A percentile compares a stretch with the other conserved stretches of the same genome.
These are phyloP conservation scores for Agrocybe praecox DNA, from an alignment of 768 basidiomycete species.

Conservation along the genomic window DNA sequence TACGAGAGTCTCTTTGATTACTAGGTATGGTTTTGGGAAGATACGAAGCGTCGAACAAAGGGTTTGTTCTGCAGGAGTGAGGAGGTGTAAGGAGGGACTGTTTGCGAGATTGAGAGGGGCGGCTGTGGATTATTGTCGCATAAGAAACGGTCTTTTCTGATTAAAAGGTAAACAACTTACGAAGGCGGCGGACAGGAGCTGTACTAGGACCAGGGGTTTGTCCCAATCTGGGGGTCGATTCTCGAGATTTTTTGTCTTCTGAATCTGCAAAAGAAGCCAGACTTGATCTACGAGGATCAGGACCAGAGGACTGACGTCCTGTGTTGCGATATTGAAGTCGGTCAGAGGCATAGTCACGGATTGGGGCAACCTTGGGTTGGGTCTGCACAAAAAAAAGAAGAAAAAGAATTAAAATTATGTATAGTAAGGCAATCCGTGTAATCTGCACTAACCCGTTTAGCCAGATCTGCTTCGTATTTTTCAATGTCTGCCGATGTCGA, in stretches of 20 bases:
- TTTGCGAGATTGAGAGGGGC: slow-evolving; percentile 88
- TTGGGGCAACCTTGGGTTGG: slow-evolving; percentile 59
- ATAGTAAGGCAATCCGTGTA: slow-evolving; percentile 1
- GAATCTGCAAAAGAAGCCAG: slow-evolving; percentile 43
- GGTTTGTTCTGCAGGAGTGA: slow-evolving; percentile 84
- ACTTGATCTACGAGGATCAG: slow-evolving; percentile 54
- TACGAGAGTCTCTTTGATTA: slow-evolving; percentile 93
- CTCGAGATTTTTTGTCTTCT: slow-evolving; percentile 59
- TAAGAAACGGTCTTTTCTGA: slow-evolving; percentile 2
- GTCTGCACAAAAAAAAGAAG: slow-evolving; percentile 37
- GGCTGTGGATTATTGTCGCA: slow-evolving; percentile 26
- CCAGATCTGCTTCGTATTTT: slow-evolving; percentile 77
- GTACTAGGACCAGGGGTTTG: slow-evolving; percentile 33
- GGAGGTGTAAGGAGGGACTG: slow-evolving; percentile 85
- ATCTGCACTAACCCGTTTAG: slow-evolving; percentile 62
- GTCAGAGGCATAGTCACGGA: slow-evolving; percentile 58
- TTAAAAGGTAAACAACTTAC: slow-evolving; percentile 29
- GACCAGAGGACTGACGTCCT: slow-evolving; percentile 55
- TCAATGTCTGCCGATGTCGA: slow-evolving; percentile 88
- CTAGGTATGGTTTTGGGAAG: slow-evolving; percentile 92
- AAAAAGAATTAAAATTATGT: slow-evolving; percentile 5
- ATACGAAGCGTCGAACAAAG: slow-evolving; percentile 91
- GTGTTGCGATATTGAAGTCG: slow-evolving; percentile 51
- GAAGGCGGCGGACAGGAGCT: slow-evolving; percentile 43
- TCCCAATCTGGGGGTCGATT: slow-evolving; percentile 59